phyloP scores from a whole-genome alignment of 2,329 filamentous ascomycete genomes.

The Alternaria rosae region DNA sequence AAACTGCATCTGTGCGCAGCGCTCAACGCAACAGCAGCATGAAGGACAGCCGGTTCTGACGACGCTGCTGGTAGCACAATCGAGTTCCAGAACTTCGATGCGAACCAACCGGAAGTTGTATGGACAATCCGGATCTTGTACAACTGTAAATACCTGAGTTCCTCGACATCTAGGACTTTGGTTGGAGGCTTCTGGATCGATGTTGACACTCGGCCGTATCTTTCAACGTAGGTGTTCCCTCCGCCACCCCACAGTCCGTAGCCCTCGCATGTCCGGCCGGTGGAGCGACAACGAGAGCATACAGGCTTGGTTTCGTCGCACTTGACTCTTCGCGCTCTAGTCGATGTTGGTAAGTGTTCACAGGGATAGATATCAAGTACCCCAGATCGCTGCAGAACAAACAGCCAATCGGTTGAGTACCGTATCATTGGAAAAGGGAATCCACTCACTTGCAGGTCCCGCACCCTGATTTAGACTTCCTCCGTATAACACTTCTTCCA shows the following conservation, averaged over 20 bases:
- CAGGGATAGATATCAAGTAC: neutral
- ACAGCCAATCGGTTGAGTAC: neutral
- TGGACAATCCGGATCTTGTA: constrained; percentile 4
- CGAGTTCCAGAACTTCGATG: constrained; percentile 48
- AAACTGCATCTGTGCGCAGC: constrained; percentile 38
- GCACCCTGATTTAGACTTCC: constrained; percentile 11
- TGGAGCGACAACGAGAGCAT: constrained; percentile 47
- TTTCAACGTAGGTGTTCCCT: constrained; percentile 25
- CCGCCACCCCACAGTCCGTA: constrained; percentile 55
- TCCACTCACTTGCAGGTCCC: constrained; percentile 15
- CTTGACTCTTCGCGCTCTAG: constrained; percentile 38
- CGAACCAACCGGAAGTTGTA: constrained; percentile 15
- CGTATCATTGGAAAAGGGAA: neutral
- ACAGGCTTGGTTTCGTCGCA: constrained; percentile 51
- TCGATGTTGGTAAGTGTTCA: neutral
- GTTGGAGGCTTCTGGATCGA: neutral
- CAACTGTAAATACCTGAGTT: constrained; percentile 9
- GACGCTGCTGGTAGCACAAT: constrained; percentile 51
- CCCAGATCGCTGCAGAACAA: neutral
- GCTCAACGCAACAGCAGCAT: constrained; percentile 54
- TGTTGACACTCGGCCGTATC: constrained; percentile 5
- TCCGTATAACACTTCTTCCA: neutral
- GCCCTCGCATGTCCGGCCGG: constrained; percentile 52
- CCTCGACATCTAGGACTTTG: neutral
- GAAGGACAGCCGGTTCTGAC: constrained; percentile 52